Base-by-base conservation (phyloP, 768 basidiomycete species). In the Termitomyces heimii region DNA sequence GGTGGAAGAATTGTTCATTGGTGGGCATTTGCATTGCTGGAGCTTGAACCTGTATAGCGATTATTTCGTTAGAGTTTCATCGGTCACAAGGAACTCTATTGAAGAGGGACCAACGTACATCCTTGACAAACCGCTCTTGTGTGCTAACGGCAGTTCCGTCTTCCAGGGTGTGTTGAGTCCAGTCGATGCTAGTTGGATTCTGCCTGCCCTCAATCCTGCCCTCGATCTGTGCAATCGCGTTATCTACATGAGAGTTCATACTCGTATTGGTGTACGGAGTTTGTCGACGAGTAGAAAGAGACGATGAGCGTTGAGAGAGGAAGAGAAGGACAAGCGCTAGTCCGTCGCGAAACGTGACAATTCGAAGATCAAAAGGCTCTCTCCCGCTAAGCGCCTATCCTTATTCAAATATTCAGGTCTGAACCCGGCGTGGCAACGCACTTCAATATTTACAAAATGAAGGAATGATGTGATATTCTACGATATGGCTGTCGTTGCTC, bases 61-160 rank as follows among this genome's bases (percentile, higher is more conserved):
- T 57, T 50, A 18, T 14, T n/a, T 43, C 47, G 6, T 53, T 63
- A 42, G 53, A 34, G 29, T 42, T 32, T 49, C 24, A 43, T 50
- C 35, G 28, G 32, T 31, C 29, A 32, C 40, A 32, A 60, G 46
- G 14, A 22, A 20, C 14, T 18, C 20, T 12, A 46, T 42, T 31
- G 40, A 31, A 45, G 31, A 46, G 16, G 64, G 55, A 31, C 31
- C 26, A 24, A 73, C 85, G 63, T 63, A 96, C 94, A 76, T 98
- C 96, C 74, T 98, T 98, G 67, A 98, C 84, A 46, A 97, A 92
- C 63, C 96, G 84, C 72, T 98, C 95, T 66, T 93, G 92, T 12
- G 97, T 98, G 73, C 85, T 91, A 66, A 97, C 88, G 51, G 86
- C 78, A 65, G 82, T 88, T 26, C 97, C 97, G 73, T 97, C 94